A percentile compares a stretch with the other conserved stretches of the same genome.
These are phyloP conservation scores for Ceratocystis harringtonii DNA, from an alignment of 2,329 filamentous ascomycete genomes.

Conservation along the genomic window DNA sequence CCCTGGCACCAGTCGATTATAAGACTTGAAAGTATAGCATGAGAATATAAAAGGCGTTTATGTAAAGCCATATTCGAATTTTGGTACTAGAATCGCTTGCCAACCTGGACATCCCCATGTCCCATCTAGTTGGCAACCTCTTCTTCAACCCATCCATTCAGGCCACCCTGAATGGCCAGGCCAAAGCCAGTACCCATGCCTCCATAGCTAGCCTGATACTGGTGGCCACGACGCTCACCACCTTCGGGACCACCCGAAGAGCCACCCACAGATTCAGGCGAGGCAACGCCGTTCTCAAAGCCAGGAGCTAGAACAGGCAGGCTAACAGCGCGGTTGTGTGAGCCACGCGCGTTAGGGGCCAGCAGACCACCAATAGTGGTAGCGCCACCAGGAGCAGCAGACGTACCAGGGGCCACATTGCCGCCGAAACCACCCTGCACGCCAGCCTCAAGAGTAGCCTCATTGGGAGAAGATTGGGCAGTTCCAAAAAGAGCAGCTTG, in stretches of 20 bases:
- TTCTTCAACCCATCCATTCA: slow-evolving; percentile 55
- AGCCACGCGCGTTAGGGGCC: slow-evolving; percentile 48
- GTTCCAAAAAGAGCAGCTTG: slow-evolving; percentile 71
- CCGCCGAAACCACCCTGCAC: slow-evolving; percentile 40
- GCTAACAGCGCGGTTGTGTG: slow-evolving; percentile 72
- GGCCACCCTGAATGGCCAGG: slow-evolving; percentile 45
- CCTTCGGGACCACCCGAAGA: slow-evolving; percentile 23
- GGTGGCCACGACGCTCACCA: slow-evolving; percentile 46
- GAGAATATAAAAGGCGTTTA: slow-evolving; percentile 7
- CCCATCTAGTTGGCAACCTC: slow-evolving; percentile 42
- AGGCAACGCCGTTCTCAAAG: slow-evolving; percentile 43
- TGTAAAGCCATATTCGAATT: slow-evolving; percentile 12
- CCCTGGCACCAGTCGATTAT: slow-evolving; percentile 12
- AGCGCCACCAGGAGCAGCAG: slow-evolving; percentile 38
- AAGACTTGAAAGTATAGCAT: slow-evolving; percentile 7
- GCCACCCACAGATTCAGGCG: slow-evolving; percentile 29
- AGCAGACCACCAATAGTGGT: slow-evolving; percentile 64
- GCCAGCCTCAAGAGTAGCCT: slow-evolving; percentile 44
- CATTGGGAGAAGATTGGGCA: slow-evolving; percentile 43
- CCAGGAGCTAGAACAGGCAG: slow-evolving; percentile 57
- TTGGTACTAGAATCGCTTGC: background rate
- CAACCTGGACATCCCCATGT: background rate
- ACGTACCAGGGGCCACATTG: slow-evolving; percentile 29
- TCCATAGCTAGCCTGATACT: slow-evolving; percentile 49
- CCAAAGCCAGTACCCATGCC: slow-evolving; percentile 46